Evolutionary conservation across 495 filamentous ascomycete genomes (phyloP).

Genomic region (Penicillium angulare): DNA sequence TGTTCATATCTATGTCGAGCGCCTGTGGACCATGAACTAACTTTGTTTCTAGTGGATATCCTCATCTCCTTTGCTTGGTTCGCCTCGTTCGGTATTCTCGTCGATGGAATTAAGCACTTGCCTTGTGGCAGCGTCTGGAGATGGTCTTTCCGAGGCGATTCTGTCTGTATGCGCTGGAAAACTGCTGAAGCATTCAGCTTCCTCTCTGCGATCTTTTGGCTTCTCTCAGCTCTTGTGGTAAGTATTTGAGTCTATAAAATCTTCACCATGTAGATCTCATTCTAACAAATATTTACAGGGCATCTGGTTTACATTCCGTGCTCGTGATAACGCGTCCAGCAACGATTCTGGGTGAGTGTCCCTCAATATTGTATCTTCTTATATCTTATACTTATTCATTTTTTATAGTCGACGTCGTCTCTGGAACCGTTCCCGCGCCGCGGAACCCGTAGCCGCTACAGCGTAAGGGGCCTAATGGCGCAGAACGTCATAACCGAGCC

Average conservation of each 20-base stretch:
- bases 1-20: background rate
- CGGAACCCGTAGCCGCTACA: background rate
- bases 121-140: constrained; percentile 55
- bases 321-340: background rate
- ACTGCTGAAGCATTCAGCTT: constrained; percentile 66
- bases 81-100: constrained; percentile 60
- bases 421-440: constrained; percentile 18
- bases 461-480: background rate
- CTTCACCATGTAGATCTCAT: background rate
- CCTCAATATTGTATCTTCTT: background rate
- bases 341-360: constrained; percentile 11
- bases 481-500: background rate
- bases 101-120: constrained; percentile 49
- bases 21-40: constrained; percentile 4
- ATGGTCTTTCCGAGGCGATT: constrained; percentile 43
- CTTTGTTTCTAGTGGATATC: constrained; percentile 44
- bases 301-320: constrained; percentile 45
- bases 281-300: constrained; percentile 23
- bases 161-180: constrained; percentile 60
- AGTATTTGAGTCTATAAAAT: constrained; percentile 8
- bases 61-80: constrained; percentile 63
- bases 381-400: constrained; percentile 4
- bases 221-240: constrained; percentile 56
- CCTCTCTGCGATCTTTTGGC: constrained; percentile 65
- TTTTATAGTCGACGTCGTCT: constrained; percentile 13